Evolutionary conservation across 345 rosid species (phyloP).

Genomic region (Salix koriyanagi): DNA sequence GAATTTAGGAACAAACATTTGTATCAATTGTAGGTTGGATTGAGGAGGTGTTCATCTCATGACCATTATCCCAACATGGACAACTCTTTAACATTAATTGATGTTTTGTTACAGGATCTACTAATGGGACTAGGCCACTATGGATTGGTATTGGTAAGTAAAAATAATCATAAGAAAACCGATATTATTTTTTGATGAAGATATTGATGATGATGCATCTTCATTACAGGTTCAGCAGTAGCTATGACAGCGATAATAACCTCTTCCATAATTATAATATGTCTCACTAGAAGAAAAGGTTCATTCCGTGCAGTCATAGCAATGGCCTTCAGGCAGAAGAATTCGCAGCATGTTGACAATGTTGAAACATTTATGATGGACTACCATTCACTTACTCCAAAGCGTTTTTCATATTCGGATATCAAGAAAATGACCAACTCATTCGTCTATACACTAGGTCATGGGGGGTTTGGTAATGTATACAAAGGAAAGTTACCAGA

Average conservation of each 20-base stretch:
- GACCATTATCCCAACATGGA: too few species aligned
- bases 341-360: not conserved
- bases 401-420: slow-evolving; percentile 5
- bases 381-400: not conserved
- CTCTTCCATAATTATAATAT: not conserved
- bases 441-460: slow-evolving; percentile 27
- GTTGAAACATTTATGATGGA: slow-evolving; percentile 9
- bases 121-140: not conserved
- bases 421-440: slow-evolving; percentile 25
- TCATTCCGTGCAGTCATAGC: not conserved
- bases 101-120: not conserved
- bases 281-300: not conserved
- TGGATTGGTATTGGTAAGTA: not conserved
- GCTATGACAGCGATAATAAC: too few species aligned
- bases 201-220: not conserved
- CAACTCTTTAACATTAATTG: too few species aligned
- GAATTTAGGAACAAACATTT: too few species aligned
- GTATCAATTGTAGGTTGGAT: too few species aligned
- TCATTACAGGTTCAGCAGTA: not conserved
- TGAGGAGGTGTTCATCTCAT: too few species aligned
- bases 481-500: slow-evolving; percentile 33
- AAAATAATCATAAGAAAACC: not conserved
- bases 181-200: not conserved
- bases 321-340: not conserved
- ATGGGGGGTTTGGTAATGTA: slow-evolving; percentile 38